Conservation (phyloP, 2,329 filamentous ascomycete genomes). For the Dactylellina sp. region DNA sequence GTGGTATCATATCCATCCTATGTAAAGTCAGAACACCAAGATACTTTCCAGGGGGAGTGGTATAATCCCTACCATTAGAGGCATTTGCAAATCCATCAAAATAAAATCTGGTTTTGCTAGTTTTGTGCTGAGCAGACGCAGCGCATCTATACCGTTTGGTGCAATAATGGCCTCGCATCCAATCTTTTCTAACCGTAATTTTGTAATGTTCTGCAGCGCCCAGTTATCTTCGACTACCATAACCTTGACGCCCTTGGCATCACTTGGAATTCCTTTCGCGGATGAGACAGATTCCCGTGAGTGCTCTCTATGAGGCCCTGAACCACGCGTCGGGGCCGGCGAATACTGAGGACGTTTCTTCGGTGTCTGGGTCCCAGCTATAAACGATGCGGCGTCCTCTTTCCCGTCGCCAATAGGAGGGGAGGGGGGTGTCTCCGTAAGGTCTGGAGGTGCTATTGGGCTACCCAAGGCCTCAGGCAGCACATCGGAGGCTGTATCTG, state of each 20-base stretch:
- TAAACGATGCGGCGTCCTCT: not conserved
- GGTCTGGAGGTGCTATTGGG: not conserved
- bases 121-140: constrained; percentile 56
- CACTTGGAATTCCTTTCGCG: constrained; percentile 16
- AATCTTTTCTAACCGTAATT: constrained; percentile 57
- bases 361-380: not conserved
- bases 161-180: constrained; percentile 59
- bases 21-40: not conserved
- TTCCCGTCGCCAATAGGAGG: constrained; percentile 11
- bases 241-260: constrained; percentile 57
- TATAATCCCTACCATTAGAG: constrained; percentile 56
- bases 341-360: constrained; percentile 53
- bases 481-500: not conserved
- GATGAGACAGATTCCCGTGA: constrained; percentile 49
- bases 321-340: constrained; percentile 21
- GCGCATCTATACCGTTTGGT: constrained; percentile 58
- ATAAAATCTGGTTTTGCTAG: constrained; percentile 58
- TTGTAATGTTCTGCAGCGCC: constrained; percentile 58
- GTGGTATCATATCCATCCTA: constrained; percentile 59
- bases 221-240: constrained; percentile 60
- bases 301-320: constrained; percentile 35
- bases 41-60: not conserved
- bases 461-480: constrained; percentile 1
- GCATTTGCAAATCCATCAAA: constrained; percentile 61
- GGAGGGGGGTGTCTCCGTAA: constrained; percentile 36